Percentiles rank a stretch among this genome's conserved stretches.
These are phyloP conservation scores for Heliosperma pusillum DNA, from an alignment of 148 eudicot genomes.

Conservation along the genomic window DNA sequence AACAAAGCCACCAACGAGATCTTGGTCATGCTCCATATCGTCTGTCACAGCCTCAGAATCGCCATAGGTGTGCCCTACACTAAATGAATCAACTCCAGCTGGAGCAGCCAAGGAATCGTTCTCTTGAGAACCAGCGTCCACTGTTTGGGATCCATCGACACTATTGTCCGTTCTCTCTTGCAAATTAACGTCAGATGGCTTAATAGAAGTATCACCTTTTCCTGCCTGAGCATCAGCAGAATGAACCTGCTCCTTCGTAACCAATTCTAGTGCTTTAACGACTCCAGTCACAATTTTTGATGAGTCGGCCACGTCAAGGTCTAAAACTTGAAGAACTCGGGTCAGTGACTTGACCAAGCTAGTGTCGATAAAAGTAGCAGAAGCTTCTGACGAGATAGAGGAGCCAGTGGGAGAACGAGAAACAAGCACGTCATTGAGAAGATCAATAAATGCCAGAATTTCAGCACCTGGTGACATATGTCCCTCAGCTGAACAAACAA, in stretches of 20 bases:
- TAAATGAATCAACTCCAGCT: slow-evolving; percentile 48
- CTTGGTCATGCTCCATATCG: slow-evolving; percentile 98
- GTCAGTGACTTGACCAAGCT: slow-evolving; percentile 79
- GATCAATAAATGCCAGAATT: slow-evolving; percentile 61
- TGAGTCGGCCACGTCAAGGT: slow-evolving; percentile 80
- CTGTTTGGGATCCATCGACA: slow-evolving; percentile 41
- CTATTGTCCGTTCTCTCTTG: slow-evolving; percentile 42
- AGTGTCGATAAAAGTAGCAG: slow-evolving; percentile 84
- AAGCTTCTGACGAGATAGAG: slow-evolving; percentile 72
- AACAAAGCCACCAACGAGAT: slow-evolving; percentile 74
- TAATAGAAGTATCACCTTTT: slow-evolving; percentile 51
- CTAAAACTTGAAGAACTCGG: slow-evolving; percentile 63
- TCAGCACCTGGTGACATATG: slow-evolving; percentile 59
- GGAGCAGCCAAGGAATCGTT: slow-evolving; percentile 45
- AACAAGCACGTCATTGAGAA: slow-evolving; percentile 70
- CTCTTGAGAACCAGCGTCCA: slow-evolving; percentile 49
- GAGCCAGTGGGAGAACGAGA: slow-evolving; percentile 88
- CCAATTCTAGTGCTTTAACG: slow-evolving; percentile 77
- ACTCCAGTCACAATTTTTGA: slow-evolving; percentile 71
- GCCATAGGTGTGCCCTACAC: slow-evolving; percentile 48
- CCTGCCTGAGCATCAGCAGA: slow-evolving; percentile 52
- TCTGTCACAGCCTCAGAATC: slow-evolving; percentile 84
- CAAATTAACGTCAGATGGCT: slow-evolving; percentile 50
- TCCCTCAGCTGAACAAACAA: slow-evolving; percentile 54
- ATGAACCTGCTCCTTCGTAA: slow-evolving; percentile 84